Base-by-base conservation (phyloP, 371 early-diverging fungal species). In the Mucor saturninus region DNA sequence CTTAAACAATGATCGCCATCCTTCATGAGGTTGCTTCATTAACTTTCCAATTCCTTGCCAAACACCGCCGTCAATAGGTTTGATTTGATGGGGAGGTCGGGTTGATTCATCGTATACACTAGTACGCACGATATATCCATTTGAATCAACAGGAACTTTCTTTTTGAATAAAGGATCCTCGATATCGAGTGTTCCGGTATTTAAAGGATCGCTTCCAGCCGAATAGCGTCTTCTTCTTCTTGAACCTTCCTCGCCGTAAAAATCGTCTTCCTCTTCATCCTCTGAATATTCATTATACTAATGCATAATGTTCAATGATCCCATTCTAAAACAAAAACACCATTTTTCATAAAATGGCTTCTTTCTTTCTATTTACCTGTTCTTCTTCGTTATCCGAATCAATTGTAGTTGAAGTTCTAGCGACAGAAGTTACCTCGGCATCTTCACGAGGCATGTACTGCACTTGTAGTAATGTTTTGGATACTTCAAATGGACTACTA, bases 401-500 rank as follows among this genome's bases (percentile, higher is more conserved):
- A 45, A 53, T 31, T 9, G 59, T 57, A 21, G 55, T 46, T 2
- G 56, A 50, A 4, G 50, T 64, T 35, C 45, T 52, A 4, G 56
- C 39, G 42, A 56, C 37, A 37, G 75, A 68, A 32, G 68, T 43
- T 5, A 79, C 57, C 48, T 83, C 71, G 13, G 64, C 69, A 50
- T 73, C 74, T 69, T 82, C 81, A 59, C 77, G 83, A 52, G 93
- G 92, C 63, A 88, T 58, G 61, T 90, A 90, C 75, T 93, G 94
- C n/a, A 93, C 89, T 74, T 93, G 93, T 48, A 92, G 68, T 26
- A 95, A 70, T 7, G 92, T 94, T 54, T 87, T 88, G 2, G 87
- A 86, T 2, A 88, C 86, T 62, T 88, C 91, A 62, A 92, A 91
- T 0, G 95, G 95, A 11, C 85, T 83, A 11, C 87, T 79, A 6